Percentiles rank a stretch among this genome's conserved stretches.
These are phyloP conservation scores for Alternaria arbusti DNA, from an alignment of 2,329 filamentous ascomycete species.

Conservation along the genomic window DNA sequence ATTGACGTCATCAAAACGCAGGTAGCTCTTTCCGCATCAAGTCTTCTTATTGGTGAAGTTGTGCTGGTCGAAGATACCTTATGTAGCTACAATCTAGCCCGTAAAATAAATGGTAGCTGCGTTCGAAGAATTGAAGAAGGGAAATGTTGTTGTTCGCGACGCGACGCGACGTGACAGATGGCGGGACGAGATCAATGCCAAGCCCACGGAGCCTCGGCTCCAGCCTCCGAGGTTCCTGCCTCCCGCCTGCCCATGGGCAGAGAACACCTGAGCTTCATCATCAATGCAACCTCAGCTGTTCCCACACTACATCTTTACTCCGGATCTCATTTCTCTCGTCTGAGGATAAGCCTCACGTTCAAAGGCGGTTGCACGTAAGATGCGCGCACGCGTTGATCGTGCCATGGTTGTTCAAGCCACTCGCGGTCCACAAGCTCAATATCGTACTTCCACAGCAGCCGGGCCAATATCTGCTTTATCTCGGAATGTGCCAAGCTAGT, in stretches of 20 bases:
- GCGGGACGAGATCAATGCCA: not conserved
- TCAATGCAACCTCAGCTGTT: not conserved
- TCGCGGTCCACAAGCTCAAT: constrained; percentile 1
- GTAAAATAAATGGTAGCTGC: not conserved
- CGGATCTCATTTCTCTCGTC: not conserved
- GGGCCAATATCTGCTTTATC: constrained; percentile 5
- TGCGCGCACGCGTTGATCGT: constrained; percentile 2
- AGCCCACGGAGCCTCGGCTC: not conserved
- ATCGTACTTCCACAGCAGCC: constrained; percentile 1
- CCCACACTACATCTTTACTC: not conserved
- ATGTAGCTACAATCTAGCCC: not conserved
- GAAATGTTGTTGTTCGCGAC: not conserved
- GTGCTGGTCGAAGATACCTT: not conserved
- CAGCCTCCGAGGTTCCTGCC: not conserved
- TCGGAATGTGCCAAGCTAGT: not conserved
- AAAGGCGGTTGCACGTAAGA: constrained; percentile 5
- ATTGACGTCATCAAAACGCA: not conserved
- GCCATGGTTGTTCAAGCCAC: not conserved
- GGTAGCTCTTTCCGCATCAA: not conserved
- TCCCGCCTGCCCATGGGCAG: not conserved
- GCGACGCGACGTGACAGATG: not conserved
- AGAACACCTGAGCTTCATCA: not conserved
- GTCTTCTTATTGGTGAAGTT: not conserved
- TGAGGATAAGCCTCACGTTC: not conserved
- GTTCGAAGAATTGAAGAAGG: not conserved